Evolutionary conservation across 495 filamentous ascomycete species (phyloP).

Genomic region (Oidiodendron maius): DNA sequence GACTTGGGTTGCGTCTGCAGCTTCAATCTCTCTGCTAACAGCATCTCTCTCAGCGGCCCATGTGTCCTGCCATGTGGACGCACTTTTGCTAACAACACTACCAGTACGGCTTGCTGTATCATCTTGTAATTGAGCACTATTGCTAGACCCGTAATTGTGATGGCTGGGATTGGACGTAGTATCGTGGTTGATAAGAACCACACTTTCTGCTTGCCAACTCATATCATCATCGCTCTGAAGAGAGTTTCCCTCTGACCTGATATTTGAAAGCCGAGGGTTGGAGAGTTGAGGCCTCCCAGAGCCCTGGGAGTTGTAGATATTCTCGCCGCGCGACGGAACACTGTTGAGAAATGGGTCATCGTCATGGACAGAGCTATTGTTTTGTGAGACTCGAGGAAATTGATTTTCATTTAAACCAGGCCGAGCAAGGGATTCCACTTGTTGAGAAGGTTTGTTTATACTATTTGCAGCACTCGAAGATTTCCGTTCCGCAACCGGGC

Average conservation of each 20-base stretch:
- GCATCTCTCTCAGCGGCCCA: constrained; percentile 14
- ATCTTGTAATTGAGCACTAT: background rate
- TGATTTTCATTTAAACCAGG: constrained; percentile 10
- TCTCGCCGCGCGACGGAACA: constrained; percentile 2
- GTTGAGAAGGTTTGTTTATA: constrained; percentile 7
- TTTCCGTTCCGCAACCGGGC: constrained; percentile 25
- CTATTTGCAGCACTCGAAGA: constrained; percentile 8
- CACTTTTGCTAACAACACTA: too few relatives aligned
- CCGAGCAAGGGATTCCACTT: constrained; percentile 10
- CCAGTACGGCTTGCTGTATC: too few relatives aligned
- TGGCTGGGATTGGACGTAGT: constrained; percentile 2
- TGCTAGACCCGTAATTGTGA: background rate
- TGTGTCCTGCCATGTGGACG: constrained; percentile 6
- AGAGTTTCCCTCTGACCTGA: constrained; percentile 3
- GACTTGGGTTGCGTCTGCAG: constrained; percentile 11
- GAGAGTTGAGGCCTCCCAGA: constrained; percentile 5
- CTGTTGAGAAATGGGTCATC: constrained; percentile 21
- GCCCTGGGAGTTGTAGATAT: constrained; percentile 13
- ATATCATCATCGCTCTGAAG: constrained; percentile 20
- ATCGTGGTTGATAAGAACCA: constrained; percentile 2
- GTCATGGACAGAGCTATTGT: constrained; percentile 3
- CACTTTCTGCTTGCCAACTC: constrained; percentile 25
- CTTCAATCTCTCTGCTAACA: constrained; percentile 16
- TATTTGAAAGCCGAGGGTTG: constrained; percentile 8
- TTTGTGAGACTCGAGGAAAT: background rate